Percentiles rank a stretch among this genome's conserved stretches.
Conservation (phyloP, 805 yeast species). For the Candida montana region DNA sequence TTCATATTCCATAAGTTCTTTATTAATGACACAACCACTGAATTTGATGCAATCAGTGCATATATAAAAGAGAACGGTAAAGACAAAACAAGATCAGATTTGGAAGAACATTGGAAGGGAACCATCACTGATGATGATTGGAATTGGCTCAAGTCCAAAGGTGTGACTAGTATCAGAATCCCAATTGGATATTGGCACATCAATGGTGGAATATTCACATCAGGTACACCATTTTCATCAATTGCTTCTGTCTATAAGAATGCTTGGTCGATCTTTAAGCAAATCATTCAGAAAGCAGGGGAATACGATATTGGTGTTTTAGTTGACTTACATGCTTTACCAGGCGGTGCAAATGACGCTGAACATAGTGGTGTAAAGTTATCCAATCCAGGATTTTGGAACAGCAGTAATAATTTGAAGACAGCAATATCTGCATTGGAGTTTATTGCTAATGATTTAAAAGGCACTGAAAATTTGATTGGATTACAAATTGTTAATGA, state of each 20-base stretch:
- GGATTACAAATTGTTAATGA: slow-evolving; percentile 89
- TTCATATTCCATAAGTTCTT: slow-evolving; percentile 69
- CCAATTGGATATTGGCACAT: slow-evolving; percentile 93
- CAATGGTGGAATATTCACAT: slow-evolving; percentile 52
- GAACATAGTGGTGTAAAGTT: slow-evolving; percentile 76
- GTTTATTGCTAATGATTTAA: slow-evolving; percentile 59
- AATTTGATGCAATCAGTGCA: slow-evolving; percentile 63
- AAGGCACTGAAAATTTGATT: slow-evolving; percentile 56
- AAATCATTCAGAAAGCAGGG: slow-evolving; percentile 55
- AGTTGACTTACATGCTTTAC: slow-evolving; percentile 84
- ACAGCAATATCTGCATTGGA: slow-evolving; percentile 46
- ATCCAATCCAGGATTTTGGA: slow-evolving; percentile 64
- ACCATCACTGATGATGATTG: slow-evolving; percentile 71
- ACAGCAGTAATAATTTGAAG: slow-evolving; percentile 33
- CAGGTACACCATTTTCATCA: slow-evolving; percentile 57
- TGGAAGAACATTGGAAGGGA: slow-evolving; percentile 61
- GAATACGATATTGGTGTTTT: slow-evolving; percentile 63
- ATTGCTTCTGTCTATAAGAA: slow-evolving; percentile 53
- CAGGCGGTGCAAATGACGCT: slow-evolving; percentile 86
- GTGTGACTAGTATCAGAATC: slow-evolving; percentile 76
- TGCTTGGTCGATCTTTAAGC: slow-evolving; percentile 65
- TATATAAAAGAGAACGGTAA: slow-evolving; percentile 44
- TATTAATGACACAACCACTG: slow-evolving; percentile 54
- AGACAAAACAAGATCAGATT: slow-evolving; percentile 45
- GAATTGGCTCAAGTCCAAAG: slow-evolving; percentile 61